A percentile compares a stretch with the other conserved stretches of the same genome.
These are phyloP conservation scores for Alternaria burnsii DNA, from an alignment of 2,329 filamentous ascomycete species.

Conservation along the genomic window DNA sequence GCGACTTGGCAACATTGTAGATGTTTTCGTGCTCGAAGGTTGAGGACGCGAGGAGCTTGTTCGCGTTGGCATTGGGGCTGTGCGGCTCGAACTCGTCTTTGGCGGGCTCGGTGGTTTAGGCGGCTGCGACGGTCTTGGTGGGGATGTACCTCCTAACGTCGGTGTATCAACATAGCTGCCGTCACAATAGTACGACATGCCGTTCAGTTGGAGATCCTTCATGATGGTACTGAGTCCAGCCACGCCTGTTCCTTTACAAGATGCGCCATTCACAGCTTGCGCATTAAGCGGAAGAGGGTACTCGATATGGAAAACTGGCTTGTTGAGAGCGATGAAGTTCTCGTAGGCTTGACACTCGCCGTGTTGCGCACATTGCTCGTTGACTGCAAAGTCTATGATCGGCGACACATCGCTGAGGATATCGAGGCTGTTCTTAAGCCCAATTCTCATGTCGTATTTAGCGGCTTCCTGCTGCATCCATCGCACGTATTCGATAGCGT, in stretches of 20 bases:
- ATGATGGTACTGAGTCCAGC: constrained; percentile 68
- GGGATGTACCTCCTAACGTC: constrained; percentile 30
- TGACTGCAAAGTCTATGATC: constrained; percentile 42
- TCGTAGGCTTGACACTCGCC: constrained; percentile 36
- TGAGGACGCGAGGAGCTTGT: background rate
- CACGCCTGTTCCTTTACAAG: constrained; percentile 54
- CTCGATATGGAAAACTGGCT: constrained; percentile 48
- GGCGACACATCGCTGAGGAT: constrained; percentile 32
- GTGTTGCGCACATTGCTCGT: constrained; percentile 42
- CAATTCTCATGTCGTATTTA: constrained; percentile 35
- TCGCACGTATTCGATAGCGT: constrained; percentile 17
- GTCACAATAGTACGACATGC: constrained; percentile 66
- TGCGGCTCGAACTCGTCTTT: constrained; percentile 7
- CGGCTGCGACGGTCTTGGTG: background rate
- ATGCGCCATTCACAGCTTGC: constrained; percentile 8
- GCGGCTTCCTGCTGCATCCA: constrained; percentile 18
- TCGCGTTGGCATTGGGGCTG: constrained; percentile 1
- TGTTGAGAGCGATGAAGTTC: constrained; percentile 37
- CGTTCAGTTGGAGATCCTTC: constrained; percentile 69
- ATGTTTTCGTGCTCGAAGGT: background rate
- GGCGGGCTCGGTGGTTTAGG: constrained; percentile 9
- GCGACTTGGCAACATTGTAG: background rate
- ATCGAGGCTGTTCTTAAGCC: constrained; percentile 43
- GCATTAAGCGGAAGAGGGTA: constrained; percentile 51
- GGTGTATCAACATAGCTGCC: constrained; percentile 41